Evolutionary conservation across 2,329 filamentous ascomycete species (phyloP).

Genomic region (Colletotrichum ledebouriae): DNA sequence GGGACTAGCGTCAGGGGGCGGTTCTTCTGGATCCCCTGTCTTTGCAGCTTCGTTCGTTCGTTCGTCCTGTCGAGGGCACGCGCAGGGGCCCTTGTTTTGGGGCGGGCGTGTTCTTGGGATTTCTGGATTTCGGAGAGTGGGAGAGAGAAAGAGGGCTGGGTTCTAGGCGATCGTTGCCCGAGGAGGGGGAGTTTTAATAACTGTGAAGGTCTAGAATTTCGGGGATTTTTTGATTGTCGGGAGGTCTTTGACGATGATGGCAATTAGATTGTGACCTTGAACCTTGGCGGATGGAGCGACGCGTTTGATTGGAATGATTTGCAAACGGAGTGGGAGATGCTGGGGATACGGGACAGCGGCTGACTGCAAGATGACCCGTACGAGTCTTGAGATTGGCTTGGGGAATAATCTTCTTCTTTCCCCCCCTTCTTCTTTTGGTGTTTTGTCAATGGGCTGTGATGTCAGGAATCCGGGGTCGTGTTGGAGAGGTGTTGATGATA

Average conservation of each 20-base stretch:
- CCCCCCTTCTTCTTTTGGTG: neutral
- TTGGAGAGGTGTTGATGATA: slow-evolving; percentile 21
- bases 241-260: neutral
- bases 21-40: neutral
- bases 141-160: too few relatives aligned
- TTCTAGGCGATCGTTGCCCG: slow-evolving; percentile 9
- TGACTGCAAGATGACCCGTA: slow-evolving; percentile 26
- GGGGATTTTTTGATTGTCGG: slow-evolving; percentile 25
- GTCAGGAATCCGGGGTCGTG: slow-evolving; percentile 22
- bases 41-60: too few relatives aligned
- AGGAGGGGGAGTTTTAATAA: neutral
- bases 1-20: slow-evolving; percentile 30
- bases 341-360: slow-evolving; percentile 1
- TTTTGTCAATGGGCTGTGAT: slow-evolving; percentile 19
- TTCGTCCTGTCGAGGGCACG: too few relatives aligned
- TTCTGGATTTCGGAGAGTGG: too few relatives aligned
- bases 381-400: slow-evolving; percentile 12
- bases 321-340: neutral
- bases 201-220: slow-evolving; percentile 30
- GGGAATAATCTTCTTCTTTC: slow-evolving; percentile 1
- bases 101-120: too few relatives aligned
- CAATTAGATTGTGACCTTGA: neutral
- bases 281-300: slow-evolving; percentile 1
- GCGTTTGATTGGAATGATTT: slow-evolving; percentile 14
- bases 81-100: too few relatives aligned